Base-by-base conservation (phyloP, 2,329 filamentous ascomycete species). In the Aspergillus arachidicola region DNA sequence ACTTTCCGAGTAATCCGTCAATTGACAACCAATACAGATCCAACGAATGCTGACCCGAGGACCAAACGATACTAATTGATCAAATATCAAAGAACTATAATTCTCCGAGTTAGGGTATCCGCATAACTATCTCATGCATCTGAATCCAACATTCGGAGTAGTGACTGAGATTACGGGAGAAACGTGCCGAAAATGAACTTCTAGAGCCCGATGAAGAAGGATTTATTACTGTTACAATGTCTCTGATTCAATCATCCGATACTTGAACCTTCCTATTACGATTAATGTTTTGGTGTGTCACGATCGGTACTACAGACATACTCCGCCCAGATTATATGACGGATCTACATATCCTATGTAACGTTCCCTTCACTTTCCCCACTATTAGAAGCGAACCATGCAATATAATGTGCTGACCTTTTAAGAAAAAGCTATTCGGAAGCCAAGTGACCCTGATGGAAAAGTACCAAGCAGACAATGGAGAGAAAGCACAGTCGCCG, bases 401-500 rank as follows among this genome's bases (percentile, higher is more conserved):
- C 23, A 50, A 50, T 50, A 28, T n/a, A 50, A 50, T 30, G 46
- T 50, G 16, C 46, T 50, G 12, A 50, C 46, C 46, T 32, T 50
- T 50, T 30, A 50, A 14, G 6, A 43, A 5, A 30, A 58, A 0
- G n/a, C 43, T 30, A 28, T 26, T 48, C 23, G 16, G 12, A 50
- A 50, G 46, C 26, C 26, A 26, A 50, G 46, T n/a, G 46, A 30
- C 26, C 26, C 26, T 30, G 14, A 19, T 30, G 16, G 6, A 26
- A 30, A 30, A 30, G 5, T 50, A 30, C 14, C 16, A n/a, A 50
- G 41, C 43, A 28, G 34, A 64, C 26, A 38, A 70, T 72, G 68
- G 65, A 70, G 58, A 55, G 62, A 51, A 56, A 66, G 54, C 59
- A 62, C 30, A 72, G 70, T 64, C 65, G 63, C 38, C 59, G 62